Base-by-base conservation (phyloP, 441 rosid genomes). In the Corymbia calophylla region DNA sequence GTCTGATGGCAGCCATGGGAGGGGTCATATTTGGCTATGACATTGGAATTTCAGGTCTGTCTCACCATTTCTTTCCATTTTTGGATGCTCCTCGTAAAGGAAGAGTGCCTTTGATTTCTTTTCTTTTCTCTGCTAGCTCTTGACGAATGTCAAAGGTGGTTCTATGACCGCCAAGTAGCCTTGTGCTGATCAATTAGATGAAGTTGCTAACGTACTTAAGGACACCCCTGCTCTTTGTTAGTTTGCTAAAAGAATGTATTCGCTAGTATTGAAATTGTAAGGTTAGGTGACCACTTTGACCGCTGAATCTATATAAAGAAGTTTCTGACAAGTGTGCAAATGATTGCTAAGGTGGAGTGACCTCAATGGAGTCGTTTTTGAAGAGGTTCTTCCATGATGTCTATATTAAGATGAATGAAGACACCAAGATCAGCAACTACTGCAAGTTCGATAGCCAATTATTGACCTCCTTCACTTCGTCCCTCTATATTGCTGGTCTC, bases 391-490 rank as follows among this genome's bases (percentile, higher is more conserved):
- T 88, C 73, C 90, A 53, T 27, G 73, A 48, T 16, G 89, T 89
- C 12, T 87, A 89, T 70, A 49, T 32, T 11, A 81, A 82, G 91
- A 89, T 89, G 91, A 87, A 60, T 88, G 60, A n/a, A 48, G 91
- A 87, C 89, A 80, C 53, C 81, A 25, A 60, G 49, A 87, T 55
- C 81, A 89, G 91, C 87, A 89, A 89, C 81, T 89, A 89, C 91
- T 89, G 91, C 89, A 89, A 89, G 77, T 89, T 89, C 15, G 54
- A 89, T 48, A 89, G 91, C 89, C 82, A 89, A 29, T 86, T 89
- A 32, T 44, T 89, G 60, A 89, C 91, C 80, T 56, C 81, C 32
- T 89, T 89, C 89, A 89, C 91, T 25, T 89, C 91, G 49, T 89
- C 91, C 29, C 91, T 89, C 53, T 89, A 89, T 53, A 81, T 89